Base-by-base conservation (phyloP, 106 monocot species). In the Dioscorea zingiberensis region DNA sequence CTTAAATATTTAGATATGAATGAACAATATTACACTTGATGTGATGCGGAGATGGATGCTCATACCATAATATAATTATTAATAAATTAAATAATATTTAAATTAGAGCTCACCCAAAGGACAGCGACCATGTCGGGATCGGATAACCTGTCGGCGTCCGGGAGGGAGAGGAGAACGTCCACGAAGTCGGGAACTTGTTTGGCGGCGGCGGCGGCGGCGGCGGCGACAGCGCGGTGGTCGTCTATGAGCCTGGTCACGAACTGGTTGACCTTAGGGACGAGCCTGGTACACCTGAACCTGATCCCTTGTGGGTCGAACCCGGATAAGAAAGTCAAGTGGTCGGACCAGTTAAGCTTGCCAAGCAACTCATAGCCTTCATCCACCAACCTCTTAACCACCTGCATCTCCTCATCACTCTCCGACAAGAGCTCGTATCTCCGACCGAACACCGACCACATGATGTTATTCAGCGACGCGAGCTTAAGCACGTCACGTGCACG, bases 371-470 rank as follows among this genome's bases (percentile, higher is more conserved):
- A 87, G 0, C 87, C 91, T 73, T 91, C 84, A 2, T 74, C 79
- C 22, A 92, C 87, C 74, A 87, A 58, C 7, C 27, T 13, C 16
- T 21, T 48, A 26, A 87, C 55, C 63, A 77, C 79, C 48, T 44
- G 21, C 67, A 73, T 28, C 65, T 79, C 79, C 16, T 64, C 59
- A n/a, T n/a, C n/a, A 6, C 25, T 38, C 46, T 59, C 65, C 29
- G 57, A 12, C 0, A 22, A 45, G 2, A 77, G 9, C 7, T 62
- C 74, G 58, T 83, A 86, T 49, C n/a, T 55, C 60, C 27, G 65
- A 25, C 91, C 91, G 61, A 91, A 91, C 25, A 86, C 86, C 8
- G 59, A 60, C 63, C 59, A 53, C 91, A 91, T 91, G 45, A 90
- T 65, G 67, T 86, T 74, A 71, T 70, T 74, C 45, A 90, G 49